Base-by-base conservation (phyloP, 192 early-diverging fungal species). In the Obelidium mucronatum region DNA sequence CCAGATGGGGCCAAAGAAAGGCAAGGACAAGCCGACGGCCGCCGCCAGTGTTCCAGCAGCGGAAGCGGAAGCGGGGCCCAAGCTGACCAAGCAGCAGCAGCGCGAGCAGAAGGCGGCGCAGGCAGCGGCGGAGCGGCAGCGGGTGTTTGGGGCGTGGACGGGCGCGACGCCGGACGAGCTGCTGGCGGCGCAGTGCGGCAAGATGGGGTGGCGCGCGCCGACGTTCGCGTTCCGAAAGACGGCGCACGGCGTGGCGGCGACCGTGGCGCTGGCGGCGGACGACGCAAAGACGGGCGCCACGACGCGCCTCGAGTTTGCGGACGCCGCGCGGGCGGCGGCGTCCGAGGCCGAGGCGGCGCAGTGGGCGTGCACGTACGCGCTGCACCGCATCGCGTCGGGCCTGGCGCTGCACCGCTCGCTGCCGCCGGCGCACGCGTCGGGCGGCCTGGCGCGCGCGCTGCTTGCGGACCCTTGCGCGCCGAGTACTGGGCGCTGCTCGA, bases 111-210 rank as follows among this genome's bases (percentile, higher is more conserved):
- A 56, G 35, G 74, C 39, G 15, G 26, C 22, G 6, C 56, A 26
- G 11, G 59, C 37, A 51, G 59, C 26, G 1, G 67, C 33, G 51
- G 67, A 69, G n/a, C 4, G 59, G 39, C 40, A 39, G 28, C 3
- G 55, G 62, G 53, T 82, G 30, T 95, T 95, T 79, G 90, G 87
- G 31, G 88, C 87, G 33, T 96, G 93, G 93, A 96, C 93, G 0
- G 94, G 94, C 95, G 72, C 90, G 91, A 60, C 91, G 91, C 78
- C 94, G 92, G 63, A 90, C 88, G 71, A 77, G 5, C 17, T 54
- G 15, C 60, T 74, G 36, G 15, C 31, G 35, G 19, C 56, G 34
- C 60, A 48, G 6, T 31, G 72, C 56, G 28, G 4, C 31, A 17
- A 15, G 17, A 62, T 82, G 22, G 87, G 81, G 26, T 95, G 93